These are phyloP conservation scores for Vanilla planifolia DNA, from an alignment of 106 monocot species.

Conservation along the genomic window DNA sequence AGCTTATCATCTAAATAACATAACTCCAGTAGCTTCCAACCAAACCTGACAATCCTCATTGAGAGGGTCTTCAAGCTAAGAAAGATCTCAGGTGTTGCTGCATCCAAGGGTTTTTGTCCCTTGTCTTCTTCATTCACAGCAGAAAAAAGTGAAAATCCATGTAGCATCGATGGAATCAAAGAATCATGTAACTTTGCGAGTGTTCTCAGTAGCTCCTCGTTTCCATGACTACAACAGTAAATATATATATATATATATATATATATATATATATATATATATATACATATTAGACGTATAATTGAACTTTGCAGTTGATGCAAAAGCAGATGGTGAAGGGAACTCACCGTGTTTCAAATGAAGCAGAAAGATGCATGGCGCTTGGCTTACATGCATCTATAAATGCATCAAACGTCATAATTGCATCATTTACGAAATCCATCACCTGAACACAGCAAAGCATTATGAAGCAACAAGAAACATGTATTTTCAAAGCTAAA, in stretches of 20 bases:
- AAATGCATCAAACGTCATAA: constrained; percentile 85
- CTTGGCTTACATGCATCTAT: constrained; percentile 63
- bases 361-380: constrained; percentile 44
- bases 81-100: constrained; percentile 12
- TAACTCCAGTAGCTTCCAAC: constrained; percentile 72
- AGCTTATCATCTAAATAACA: constrained; percentile 65
- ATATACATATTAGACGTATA: too few species aligned
- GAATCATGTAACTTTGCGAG: constrained; percentile 77
- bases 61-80: constrained; percentile 58
- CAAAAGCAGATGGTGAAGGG: neutral
- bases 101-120: too few species aligned
- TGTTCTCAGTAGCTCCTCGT: constrained; percentile 52
- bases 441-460: constrained; percentile 47
- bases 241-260: too few species aligned
- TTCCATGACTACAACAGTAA: constrained; percentile 44
- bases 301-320: too few species aligned
- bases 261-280: too few species aligned
- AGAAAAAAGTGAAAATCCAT: constrained; percentile 39
- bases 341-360: constrained; percentile 67
- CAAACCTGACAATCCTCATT: constrained; percentile 59
- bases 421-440: constrained; percentile 94
- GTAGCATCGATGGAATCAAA: constrained; percentile 56
- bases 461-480: neutral
- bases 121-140: constrained; percentile 5
- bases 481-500: neutral